A percentile compares a stretch with the other conserved stretches of the same genome.
These are phyloP conservation scores for Lepraria neglecta DNA, from an alignment of 495 filamentous ascomycete species.

Conservation along the genomic window DNA sequence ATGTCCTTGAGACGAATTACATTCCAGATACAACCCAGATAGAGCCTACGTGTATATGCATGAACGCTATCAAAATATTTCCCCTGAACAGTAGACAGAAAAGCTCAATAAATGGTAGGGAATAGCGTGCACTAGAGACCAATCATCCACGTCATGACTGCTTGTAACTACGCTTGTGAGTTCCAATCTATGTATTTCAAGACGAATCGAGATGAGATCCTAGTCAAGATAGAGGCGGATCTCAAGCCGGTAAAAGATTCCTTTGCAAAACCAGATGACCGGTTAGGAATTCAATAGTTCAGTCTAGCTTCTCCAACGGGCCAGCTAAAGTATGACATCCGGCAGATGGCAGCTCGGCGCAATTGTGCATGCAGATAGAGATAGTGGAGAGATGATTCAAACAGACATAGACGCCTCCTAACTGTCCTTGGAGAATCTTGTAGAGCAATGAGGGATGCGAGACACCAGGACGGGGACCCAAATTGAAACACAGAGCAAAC, in stretches of 20 bases:
- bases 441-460: not conserved
- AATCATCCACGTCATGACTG: too few relatives aligned
- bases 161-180: too few relatives aligned
- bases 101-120: too few relatives aligned
- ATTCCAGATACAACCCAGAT: too few relatives aligned
- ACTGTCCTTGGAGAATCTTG: not conserved
- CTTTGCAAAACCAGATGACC: not conserved
- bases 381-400: not conserved
- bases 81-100: too few relatives aligned
- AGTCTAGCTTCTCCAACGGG: not conserved
- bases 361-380: not conserved
- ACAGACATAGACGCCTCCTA: not conserved
- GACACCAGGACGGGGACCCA: not conserved
- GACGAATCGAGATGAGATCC: too few relatives aligned
- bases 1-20: too few relatives aligned
- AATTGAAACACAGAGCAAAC: not conserved
- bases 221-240: not conserved
- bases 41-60: too few relatives aligned
- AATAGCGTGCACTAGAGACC: too few relatives aligned
- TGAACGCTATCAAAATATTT: too few relatives aligned
- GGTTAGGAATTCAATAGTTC: not conserved
- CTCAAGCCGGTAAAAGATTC: slow-evolving; percentile 1
- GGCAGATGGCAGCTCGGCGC: not conserved
- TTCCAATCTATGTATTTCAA: too few relatives aligned
- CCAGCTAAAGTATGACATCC: slow-evolving; percentile 7